These are phyloP conservation scores for Candida ipomoeae DNA, from an alignment of 805 yeast species.

Conservation along the genomic window DNA sequence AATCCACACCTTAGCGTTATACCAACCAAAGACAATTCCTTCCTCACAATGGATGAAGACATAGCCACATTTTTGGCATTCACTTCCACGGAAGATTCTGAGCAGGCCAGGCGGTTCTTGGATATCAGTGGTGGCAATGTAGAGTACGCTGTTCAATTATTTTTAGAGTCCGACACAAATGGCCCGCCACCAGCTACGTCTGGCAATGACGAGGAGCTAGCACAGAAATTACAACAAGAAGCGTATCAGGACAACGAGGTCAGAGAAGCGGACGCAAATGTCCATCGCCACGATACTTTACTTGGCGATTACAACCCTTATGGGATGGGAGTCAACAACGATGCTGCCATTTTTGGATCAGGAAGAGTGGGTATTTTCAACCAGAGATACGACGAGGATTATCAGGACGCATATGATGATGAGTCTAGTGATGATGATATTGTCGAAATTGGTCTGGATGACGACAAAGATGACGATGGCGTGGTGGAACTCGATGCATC, in stretches of 20 bases:
- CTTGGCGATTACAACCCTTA: slow-evolving; percentile 38
- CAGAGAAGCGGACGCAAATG: slow-evolving; percentile 67
- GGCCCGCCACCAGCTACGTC: slow-evolving; percentile 18
- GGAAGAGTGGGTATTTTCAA: slow-evolving; percentile 55
- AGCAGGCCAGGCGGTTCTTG: slow-evolving; percentile 68
- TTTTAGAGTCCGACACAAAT: slow-evolving; percentile 49
- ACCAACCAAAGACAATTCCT: background rate
- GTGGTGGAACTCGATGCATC: slow-evolving; percentile 29
- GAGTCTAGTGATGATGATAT: slow-evolving; percentile 25
- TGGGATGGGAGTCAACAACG: slow-evolving; percentile 16
- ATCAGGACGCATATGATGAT: slow-evolving; percentile 21
- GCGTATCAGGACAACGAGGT: slow-evolving; percentile 43
- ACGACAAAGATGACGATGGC: slow-evolving; percentile 34
- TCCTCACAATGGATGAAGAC: slow-evolving; percentile 39
- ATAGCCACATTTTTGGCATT: slow-evolving; percentile 78
- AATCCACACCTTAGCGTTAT: background rate
- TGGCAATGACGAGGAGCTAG: slow-evolving; percentile 50
- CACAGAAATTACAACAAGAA: slow-evolving; percentile 60
- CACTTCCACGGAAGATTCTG: slow-evolving; percentile 67
- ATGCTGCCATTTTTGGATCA: slow-evolving; percentile 46
- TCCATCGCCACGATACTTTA: slow-evolving; percentile 72
- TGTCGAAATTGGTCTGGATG: slow-evolving; percentile 28
- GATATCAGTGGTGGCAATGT: slow-evolving; percentile 74
- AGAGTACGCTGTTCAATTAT: slow-evolving; percentile 81
- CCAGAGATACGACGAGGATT: slow-evolving; percentile 42